Conservation (phyloP, 129 eudicot species). For the Daucus carota region DH1_v3.0 NC_030384.2:33444001-33444500, state of each 20-base stretch:
- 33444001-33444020: neutral
- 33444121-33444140: neutral
- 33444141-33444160: neutral
- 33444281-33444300: neutral
- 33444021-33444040: neutral
- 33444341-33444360: slow-evolving; percentile 51
- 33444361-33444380: slow-evolving; percentile 50
- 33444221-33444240: neutral
- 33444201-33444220: neutral
- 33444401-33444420: slow-evolving; percentile 20
- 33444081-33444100: neutral
- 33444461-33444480: slow-evolving; percentile 36
- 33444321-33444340: slow-evolving; percentile 67
- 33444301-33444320: slow-evolving; percentile 58
- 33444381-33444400: slow-evolving; percentile 40
- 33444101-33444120: neutral
- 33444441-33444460: slow-evolving; percentile 13
- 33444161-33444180: neutral
- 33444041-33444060: neutral
- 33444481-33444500: slow-evolving; percentile 37
- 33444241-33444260: neutral
- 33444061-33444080: neutral
- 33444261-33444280: neutral
- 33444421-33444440: slow-evolving; percentile 16
- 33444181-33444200: neutral